A percentile compares a stretch with the other conserved stretches of the same genome.
These are phyloP conservation scores for Plasmodium relictum DNA, from an alignment of 169 alveolate species.

Conservation along the genomic window DNA sequence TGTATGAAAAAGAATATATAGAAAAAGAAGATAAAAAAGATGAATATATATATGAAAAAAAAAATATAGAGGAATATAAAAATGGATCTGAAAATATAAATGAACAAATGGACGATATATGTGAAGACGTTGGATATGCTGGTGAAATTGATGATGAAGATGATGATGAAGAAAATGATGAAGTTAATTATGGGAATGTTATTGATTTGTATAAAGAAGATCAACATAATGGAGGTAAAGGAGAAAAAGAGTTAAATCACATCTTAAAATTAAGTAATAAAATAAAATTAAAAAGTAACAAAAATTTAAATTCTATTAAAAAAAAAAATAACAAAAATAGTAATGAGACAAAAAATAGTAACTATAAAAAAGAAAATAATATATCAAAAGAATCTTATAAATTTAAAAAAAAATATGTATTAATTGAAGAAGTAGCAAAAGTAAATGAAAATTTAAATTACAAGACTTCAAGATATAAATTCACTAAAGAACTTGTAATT, in stretches of 20 bases:
- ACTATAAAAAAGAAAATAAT: too few species aligned
- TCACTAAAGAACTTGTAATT: slow-evolving; percentile 30
- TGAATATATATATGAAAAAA: neutral
- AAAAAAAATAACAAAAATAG: too few species aligned
- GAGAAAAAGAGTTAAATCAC: neutral
- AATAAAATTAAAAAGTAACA: neutral
- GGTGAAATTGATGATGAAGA: neutral
- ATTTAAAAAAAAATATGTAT: neutral
- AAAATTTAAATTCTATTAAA: neutral
- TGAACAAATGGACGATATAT: neutral
- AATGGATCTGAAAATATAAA: neutral
- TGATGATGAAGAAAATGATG: neutral
- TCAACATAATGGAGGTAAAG: neutral
- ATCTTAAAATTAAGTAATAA: neutral
- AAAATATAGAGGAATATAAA: neutral
- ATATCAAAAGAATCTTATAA: too few species aligned
- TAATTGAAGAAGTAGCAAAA: slow-evolving; percentile 16
- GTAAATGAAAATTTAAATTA: neutral
- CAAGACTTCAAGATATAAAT: neutral
- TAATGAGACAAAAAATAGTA: too few species aligned
- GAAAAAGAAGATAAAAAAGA: neutral
- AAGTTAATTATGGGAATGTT: neutral
- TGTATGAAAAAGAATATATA: neutral
- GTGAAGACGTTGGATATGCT: neutral
- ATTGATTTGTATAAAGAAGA: neutral